Percentiles rank a stretch among this genome's conserved stretches.
Evolutionary conservation across 2,329 filamentous ascomycete genomes (phyloP).

Genomic region (Alternaria triticimaculans): DNA sequence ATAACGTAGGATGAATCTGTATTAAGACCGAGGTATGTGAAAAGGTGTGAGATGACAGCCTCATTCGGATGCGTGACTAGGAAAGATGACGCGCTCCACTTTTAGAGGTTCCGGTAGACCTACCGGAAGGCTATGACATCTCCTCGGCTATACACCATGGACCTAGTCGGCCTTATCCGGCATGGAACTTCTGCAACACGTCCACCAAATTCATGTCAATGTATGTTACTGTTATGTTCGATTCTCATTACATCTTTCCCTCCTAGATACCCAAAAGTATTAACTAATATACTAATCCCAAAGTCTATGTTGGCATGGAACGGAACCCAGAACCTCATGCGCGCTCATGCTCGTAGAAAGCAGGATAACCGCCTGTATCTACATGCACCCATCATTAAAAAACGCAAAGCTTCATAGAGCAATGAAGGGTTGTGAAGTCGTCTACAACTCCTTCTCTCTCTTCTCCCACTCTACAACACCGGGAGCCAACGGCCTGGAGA

Average conservation of each 20-base stretch:
- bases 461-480: conserved; percentile 76
- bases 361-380: conserved; percentile 5
- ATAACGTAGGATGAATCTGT: fast-evolving
- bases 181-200: neutral
- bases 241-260: neutral
- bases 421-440: neutral
- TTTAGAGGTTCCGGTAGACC: neutral
- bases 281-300: neutral
- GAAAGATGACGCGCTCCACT: neutral
- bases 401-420: neutral
- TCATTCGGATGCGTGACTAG: neutral
- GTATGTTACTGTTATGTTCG: neutral
- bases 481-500: conserved; percentile 54
- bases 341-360: neutral
- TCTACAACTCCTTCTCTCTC: conserved; percentile 53
- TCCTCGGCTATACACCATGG: neutral
- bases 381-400: conserved; percentile 19
- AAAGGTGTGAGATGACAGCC: fast-evolving
- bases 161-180: neutral
- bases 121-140: neutral
- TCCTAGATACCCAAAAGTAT: neutral
- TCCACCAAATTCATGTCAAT: neutral
- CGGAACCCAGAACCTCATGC: neutral
- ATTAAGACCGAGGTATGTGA: neutral
- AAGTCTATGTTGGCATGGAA: conserved; percentile 1